phyloP scores from a whole-genome alignment of 306 rosid genomes.

The Quercus cerris region DNA sequence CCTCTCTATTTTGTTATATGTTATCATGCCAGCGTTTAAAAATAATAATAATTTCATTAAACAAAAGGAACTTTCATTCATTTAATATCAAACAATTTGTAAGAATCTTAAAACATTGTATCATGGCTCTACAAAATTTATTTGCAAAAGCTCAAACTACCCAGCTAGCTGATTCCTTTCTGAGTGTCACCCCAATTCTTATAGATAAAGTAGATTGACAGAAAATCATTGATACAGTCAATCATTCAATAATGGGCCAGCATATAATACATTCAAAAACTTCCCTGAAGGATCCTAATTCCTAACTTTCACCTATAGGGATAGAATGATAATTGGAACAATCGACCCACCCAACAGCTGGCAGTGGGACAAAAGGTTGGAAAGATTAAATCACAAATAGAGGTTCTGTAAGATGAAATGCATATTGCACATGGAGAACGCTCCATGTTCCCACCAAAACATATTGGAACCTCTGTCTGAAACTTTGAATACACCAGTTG shows the following conservation, averaged over 20 bases:
- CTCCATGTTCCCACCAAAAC: neutral
- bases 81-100: neutral
- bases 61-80: neutral
- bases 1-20: neutral
- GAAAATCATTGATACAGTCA: conserved; percentile 26
- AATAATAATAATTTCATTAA: neutral
- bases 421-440: conserved; percentile 18
- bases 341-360: conserved; percentile 50
- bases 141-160: conserved; percentile 18
- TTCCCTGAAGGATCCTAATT: conserved; percentile 1
- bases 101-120: neutral
- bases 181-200: neutral
- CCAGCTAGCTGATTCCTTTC: conserved; percentile 16
- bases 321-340: conserved; percentile 25
- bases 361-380: conserved; percentile 17
- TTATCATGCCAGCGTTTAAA: neutral
- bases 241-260: conserved; percentile 27
- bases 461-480: conserved; percentile 11
- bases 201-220: conserved; percentile 26
- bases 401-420: conserved; percentile 8
- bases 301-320: neutral
- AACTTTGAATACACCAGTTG: conserved; percentile 8
- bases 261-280: conserved; percentile 17
- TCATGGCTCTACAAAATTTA: neutral
- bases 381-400: conserved; percentile 23